Conservation (phyloP, 2,329 filamentous ascomycete species). For the Zopfia rhizophila region DNA sequence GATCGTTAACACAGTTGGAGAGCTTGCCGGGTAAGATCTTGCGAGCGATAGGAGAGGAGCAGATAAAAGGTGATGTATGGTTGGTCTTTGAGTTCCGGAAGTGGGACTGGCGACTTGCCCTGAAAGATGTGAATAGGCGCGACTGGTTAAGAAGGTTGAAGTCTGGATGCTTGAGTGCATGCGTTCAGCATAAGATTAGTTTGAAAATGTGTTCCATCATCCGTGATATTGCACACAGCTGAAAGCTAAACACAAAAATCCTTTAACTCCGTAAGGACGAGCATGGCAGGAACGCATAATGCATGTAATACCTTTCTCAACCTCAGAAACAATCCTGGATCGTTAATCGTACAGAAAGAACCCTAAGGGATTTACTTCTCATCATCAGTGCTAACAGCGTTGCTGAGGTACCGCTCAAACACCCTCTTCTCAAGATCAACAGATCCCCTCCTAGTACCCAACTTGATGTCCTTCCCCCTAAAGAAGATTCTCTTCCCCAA, state of each 20-base stretch:
- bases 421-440: conserved; percentile 43
- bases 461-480: conserved; percentile 33
- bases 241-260: conserved; percentile 15
- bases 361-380: conserved; percentile 35
- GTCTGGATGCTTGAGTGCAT: not conserved
- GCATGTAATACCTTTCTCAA: not conserved
- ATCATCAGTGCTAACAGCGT: conserved; percentile 42
- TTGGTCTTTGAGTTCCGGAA: no score
- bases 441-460: conserved; percentile 36
- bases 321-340: not conserved
- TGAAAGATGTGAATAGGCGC: no score
- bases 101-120: no score
- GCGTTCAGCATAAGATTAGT: not conserved
- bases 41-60: not conserved
- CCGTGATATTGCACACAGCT: conserved; percentile 17
- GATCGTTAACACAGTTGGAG: conserved; percentile 16
- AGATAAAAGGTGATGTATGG: not conserved
- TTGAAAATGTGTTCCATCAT: not conserved
- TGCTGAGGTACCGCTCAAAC: conserved; percentile 46
- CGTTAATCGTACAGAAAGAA: not conserved
- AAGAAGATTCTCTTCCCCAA: conserved; percentile 67
- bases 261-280: conserved; percentile 18
- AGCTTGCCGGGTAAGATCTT: no score
- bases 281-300: not conserved
- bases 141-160: no score